A percentile compares a stretch with the other conserved stretches of the same genome.
Conservation (phyloP, 441 rosid species). For the Gossypium aridum region DNA sequence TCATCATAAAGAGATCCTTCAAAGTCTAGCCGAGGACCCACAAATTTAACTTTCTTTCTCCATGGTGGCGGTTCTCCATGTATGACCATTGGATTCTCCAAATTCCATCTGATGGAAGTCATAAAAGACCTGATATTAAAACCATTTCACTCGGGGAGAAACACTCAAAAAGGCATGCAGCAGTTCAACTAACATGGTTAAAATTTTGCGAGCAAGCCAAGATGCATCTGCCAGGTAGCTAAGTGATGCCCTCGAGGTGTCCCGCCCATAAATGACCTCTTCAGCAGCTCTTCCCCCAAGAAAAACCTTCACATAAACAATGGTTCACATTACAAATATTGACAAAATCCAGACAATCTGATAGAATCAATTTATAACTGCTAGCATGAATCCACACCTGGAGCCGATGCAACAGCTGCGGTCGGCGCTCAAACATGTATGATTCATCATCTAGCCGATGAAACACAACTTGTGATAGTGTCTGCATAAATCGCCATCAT, state of each 20-base stretch:
- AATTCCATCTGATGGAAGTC: conserved; percentile 69
- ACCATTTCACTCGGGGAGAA: background rate
- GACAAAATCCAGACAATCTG: background rate
- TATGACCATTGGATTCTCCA: conserved; percentile 89
- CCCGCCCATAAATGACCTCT: conserved; percentile 81
- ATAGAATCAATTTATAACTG: conserved; percentile 1
- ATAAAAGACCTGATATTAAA: conserved; percentile 7
- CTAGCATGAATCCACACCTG: conserved; percentile 44
- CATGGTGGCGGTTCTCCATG: conserved; percentile 93
- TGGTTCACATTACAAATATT: background rate
- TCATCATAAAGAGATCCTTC: conserved; percentile 90
- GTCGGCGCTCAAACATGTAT: conserved; percentile 84
- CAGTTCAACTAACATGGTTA: conserved; percentile 51
- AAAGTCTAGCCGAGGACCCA: conserved; percentile 87
- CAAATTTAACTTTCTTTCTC: conserved; percentile 64
- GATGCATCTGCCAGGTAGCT: conserved; percentile 86
- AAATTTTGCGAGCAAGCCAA: conserved; percentile 93
- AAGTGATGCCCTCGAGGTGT: conserved; percentile 81
- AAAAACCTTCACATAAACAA: conserved; percentile 39
- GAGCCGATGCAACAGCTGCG: conserved; percentile 87
- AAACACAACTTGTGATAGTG: conserved; percentile 77
- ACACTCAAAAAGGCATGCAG: conserved; percentile 6
- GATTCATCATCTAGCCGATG: conserved; percentile 84
- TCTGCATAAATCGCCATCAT: conserved; percentile 34
- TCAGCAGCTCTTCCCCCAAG: conserved; percentile 98